phyloP scores from a whole-genome alignment of 1,139 yeast species.

The Suhomyces chickasaworum region DNA sequence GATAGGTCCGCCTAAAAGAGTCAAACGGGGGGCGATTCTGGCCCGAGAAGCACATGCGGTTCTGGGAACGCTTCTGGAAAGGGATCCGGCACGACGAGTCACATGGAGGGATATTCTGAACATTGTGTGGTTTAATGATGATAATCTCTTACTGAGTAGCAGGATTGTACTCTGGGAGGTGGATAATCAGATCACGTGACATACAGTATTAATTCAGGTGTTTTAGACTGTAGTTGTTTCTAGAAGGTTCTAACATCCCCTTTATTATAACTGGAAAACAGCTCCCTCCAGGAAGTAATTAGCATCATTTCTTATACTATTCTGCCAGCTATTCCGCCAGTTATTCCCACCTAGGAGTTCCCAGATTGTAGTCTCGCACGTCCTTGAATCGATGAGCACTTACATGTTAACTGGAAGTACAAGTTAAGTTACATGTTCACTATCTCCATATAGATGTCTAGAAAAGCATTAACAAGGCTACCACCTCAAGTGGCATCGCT shows the following conservation, averaged over 20 bases:
- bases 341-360: no score
- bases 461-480: constrained; percentile 19
- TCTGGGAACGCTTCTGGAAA: background rate
- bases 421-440: background rate
- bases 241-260: no score
- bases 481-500: constrained; percentile 20
- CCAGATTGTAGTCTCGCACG: background rate
- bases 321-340: no score
- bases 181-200: no score
- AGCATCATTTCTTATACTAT: no score
- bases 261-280: no score
- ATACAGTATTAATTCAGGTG: no score
- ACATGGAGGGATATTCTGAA: background rate
- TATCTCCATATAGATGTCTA: constrained; percentile 15
- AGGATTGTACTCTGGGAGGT: no score
- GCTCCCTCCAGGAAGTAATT: no score
- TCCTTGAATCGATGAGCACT: background rate
- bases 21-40: background rate
- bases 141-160: no score
- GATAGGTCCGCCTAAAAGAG: background rate
- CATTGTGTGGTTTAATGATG: background rate
- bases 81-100: background rate
- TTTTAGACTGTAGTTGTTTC: no score
- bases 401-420: background rate
- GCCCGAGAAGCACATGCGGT: background rate